Base-by-base conservation (phyloP, 1,139 yeast genomes). In the Geotrichum klebahnii region DNA sequence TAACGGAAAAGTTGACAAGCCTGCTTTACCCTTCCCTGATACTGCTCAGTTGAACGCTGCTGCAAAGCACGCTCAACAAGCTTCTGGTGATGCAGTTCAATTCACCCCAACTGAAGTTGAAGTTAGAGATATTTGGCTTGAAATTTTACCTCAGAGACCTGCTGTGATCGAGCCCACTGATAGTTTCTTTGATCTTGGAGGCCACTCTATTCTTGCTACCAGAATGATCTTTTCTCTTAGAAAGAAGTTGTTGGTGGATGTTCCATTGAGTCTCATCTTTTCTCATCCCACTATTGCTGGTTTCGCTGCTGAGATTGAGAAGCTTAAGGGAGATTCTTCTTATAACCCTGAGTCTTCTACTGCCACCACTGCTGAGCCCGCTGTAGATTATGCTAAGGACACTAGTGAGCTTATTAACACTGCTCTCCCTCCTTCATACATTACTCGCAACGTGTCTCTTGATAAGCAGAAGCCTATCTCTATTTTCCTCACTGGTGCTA, bases 1-100 rank as follows among this genome's bases (percentile, higher is more conserved):
- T 52, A 94, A 94, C 66, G 99, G 99, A 62, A 94, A 94, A 70
- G 89, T 94, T 49, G 99, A 94, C 70, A 94, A 94, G 71, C 98
- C 97, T 34, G 90, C 92, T 62, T 75, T 92, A 58, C 97, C 97
- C 47, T 88, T 86, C 78, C 99, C 99, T 50, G 88, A 86, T 54
- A 78, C 88, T 34, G 92, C 85, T 28, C 97, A 90, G 69, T 73
- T 92, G 57, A 79, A 80, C 22, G 78, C 81, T 12, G 92, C 83
- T 39, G 76, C 89, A 4, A 67, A 68, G 56, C 48, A 55, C n/a
- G 48, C 63, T 20, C 45, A 50, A 6, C 56, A 57, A 12, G 55
- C 55, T 5, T 53, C 57, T 3, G 60, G 54, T 17, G 47, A 48
- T 9, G 50, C 43, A 5, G 57, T 54, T n/a, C 45, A 54, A 40